Base-by-base conservation (phyloP, 768 basidiomycete genomes). In the Dictyophora rubrovolvata region DNA sequence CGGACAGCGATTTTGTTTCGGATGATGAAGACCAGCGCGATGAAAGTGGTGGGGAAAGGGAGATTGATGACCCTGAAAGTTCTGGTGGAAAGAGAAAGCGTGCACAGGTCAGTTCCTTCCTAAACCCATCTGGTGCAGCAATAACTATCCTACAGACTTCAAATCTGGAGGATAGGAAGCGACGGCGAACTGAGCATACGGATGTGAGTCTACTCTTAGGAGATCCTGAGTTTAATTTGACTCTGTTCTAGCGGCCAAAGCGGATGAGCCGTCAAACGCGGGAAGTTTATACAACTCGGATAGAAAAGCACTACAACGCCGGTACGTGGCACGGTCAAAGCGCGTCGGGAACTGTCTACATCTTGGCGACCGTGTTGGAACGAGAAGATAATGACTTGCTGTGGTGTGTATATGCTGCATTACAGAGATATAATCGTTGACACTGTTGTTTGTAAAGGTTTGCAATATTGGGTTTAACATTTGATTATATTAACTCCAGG, bases 261-360 rank as follows among this genome's bases (percentile, higher is more conserved):
- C 80, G 83, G 60, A 76, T 92, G 65, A 80, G 87, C 1, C 77
- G 82, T 61, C 87, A 87, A 28, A 83, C 92, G 61, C 82, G 85
- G 50, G 77, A 81, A 8, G 70, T 71, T n/a, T 79, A 89, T 68
- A 76, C 81, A 54, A 73, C 78, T 37, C 75, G 80, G 20, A 72
- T 98, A 23, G 80, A 87, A 64, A 89, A 87, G 66, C 85, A 98
- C 72, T 97, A 96, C 67, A 75, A 77, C 62, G 75, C 82, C 17
- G 96, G 96, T 37, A 88, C 90, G 50, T 90, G 83, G 73, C 81
- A 89, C 66, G 91, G 92, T 1, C 93, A 93, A 72, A 91, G 90
- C 65, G 92, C 90, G 7, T 84, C 93, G 10, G 86, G 87, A 21
- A 87, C 87, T 28, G 81, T 97, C 54, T 98, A 95, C 69, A 77